A percentile compares a stretch with the other conserved stretches of the same genome.
phyloP scores from a whole-genome alignment of 495 filamentous ascomycete species.

The Penicillium simplicissimum region DNA sequence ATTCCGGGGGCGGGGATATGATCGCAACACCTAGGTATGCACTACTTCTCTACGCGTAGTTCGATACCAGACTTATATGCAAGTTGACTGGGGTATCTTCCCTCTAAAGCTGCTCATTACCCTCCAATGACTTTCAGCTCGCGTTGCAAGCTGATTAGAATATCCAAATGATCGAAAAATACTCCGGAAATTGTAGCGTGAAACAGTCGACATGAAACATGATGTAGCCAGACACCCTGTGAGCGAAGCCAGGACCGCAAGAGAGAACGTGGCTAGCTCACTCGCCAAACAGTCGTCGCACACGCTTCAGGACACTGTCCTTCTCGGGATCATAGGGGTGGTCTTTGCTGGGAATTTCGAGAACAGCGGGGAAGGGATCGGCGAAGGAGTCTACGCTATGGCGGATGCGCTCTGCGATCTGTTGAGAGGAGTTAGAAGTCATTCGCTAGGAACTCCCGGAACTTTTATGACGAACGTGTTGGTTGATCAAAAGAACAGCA shows the following conservation, averaged over 20 bases:
- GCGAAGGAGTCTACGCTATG: slow-evolving; percentile 60
- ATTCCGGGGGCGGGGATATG: too few species aligned
- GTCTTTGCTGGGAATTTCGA: slow-evolving; percentile 99
- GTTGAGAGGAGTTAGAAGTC: slow-evolving; percentile 5
- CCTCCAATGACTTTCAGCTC: slow-evolving; percentile 3
- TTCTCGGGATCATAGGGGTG: slow-evolving; percentile 99
- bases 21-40: too few species aligned
- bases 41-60: too few species aligned
- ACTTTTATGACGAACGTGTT: slow-evolving; percentile 68
- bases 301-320: slow-evolving; percentile 92
- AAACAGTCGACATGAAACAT: slow-evolving; percentile 15
- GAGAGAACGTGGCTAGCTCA: slow-evolving; percentile 39
- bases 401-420: slow-evolving; percentile 94
- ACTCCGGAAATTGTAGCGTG: slow-evolving; percentile 13
- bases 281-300: slow-evolving; percentile 89
- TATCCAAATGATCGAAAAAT: slow-evolving; percentile 6
- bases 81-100: slow-evolving; percentile 33
- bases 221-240: slow-evolving; percentile 7
- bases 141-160: slow-evolving; percentile 6
- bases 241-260: slow-evolving; percentile 11
- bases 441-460: neutral
- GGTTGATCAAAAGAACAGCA: slow-evolving; percentile 93
- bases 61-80: slow-evolving; percentile 15
- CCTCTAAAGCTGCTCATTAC: slow-evolving; percentile 22
- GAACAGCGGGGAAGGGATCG: slow-evolving; percentile 58